These are phyloP conservation scores for Lenwebbia sp. DNA, from an alignment of 345 rosid genomes.

Conservation along the genomic window DNA sequence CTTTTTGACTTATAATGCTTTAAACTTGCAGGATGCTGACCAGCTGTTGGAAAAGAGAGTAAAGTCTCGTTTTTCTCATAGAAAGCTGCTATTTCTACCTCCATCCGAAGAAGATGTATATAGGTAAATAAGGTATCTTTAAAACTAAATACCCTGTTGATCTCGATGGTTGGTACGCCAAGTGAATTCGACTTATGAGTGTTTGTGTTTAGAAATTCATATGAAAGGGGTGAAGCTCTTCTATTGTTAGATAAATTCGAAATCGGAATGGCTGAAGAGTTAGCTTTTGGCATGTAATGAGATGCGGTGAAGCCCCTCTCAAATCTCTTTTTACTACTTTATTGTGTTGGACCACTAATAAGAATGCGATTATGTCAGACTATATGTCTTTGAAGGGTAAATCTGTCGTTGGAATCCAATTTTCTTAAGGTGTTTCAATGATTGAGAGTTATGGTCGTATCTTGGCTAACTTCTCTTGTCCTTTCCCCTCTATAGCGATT, in stretches of 20 bases:
- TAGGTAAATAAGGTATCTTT: slow-evolving; percentile 23
- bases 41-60: slow-evolving; percentile 95
- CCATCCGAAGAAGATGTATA: slow-evolving; percentile 59
- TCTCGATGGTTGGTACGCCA: neutral
- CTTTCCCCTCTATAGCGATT: neutral
- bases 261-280: neutral
- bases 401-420: neutral
- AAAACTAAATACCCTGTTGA: neutral
- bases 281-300: neutral
- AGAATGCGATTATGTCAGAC: neutral
- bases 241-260: neutral
- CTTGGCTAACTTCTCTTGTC: neutral
- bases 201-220: neutral
- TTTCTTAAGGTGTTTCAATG: neutral
- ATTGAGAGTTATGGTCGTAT: neutral
- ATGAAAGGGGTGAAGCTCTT: neutral
- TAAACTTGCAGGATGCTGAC: slow-evolving; percentile 72
- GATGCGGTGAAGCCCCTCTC: neutral
- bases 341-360: neutral
- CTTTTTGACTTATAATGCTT: neutral
- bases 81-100: slow-evolving; percentile 75
- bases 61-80: slow-evolving; percentile 89
- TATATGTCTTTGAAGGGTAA: neutral
- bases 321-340: neutral
- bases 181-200: neutral